Percentiles rank a stretch among this genome's conserved stretches.
phyloP scores from a whole-genome alignment of 2,329 filamentous ascomycete genomes.

The Ophiocordyceps camponoti-saundersi region DNA sequence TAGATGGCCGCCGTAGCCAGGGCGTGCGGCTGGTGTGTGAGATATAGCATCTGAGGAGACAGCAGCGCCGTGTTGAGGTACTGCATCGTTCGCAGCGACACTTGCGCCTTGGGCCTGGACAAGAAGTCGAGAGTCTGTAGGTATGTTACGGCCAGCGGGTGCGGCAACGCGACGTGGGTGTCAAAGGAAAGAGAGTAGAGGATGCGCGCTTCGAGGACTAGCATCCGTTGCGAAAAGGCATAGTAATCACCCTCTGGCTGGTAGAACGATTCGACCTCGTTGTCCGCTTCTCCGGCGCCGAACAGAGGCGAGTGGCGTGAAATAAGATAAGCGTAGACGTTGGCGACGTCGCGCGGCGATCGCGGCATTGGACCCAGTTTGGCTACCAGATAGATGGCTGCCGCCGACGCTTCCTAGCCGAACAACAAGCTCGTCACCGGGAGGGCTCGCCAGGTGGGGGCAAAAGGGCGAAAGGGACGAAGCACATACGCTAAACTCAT shows the following conservation, averaged over 20 bases:
- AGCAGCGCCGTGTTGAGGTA: slow-evolving; percentile 78
- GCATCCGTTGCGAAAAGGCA: slow-evolving; percentile 42
- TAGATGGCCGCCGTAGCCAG: slow-evolving; percentile 84
- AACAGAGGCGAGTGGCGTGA: slow-evolving; percentile 42
- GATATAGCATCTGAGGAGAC: slow-evolving; percentile 74
- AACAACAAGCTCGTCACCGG: neutral
- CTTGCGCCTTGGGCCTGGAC: slow-evolving; percentile 23
- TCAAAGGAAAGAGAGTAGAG: slow-evolving; percentile 65
- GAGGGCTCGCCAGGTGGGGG: too few relatives aligned
- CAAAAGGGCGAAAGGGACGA: too few relatives aligned
- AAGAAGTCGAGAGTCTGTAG: slow-evolving; percentile 70
- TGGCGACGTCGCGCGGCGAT: slow-evolving; percentile 64
- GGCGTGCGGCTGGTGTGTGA: slow-evolving; percentile 78
- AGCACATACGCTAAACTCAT: slow-evolving; percentile 35
- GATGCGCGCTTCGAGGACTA: slow-evolving; percentile 62
- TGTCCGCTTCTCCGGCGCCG: slow-evolving; percentile 17
- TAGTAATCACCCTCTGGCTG: slow-evolving; percentile 60
- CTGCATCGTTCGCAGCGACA: slow-evolving; percentile 50
- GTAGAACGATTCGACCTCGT: slow-evolving; percentile 41
- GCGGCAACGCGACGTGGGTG: slow-evolving; percentile 70
- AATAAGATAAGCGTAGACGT: slow-evolving; percentile 69
- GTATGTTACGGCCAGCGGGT: slow-evolving; percentile 78
- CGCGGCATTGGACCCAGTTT: slow-evolving; percentile 68
- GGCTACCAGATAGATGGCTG: slow-evolving; percentile 61
- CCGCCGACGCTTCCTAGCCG: slow-evolving; percentile 60